These are phyloP conservation scores for Pyrenophora tritici-repentis DNA, from an alignment of 2,329 filamentous ascomycete species.

Conservation along the genomic window DNA sequence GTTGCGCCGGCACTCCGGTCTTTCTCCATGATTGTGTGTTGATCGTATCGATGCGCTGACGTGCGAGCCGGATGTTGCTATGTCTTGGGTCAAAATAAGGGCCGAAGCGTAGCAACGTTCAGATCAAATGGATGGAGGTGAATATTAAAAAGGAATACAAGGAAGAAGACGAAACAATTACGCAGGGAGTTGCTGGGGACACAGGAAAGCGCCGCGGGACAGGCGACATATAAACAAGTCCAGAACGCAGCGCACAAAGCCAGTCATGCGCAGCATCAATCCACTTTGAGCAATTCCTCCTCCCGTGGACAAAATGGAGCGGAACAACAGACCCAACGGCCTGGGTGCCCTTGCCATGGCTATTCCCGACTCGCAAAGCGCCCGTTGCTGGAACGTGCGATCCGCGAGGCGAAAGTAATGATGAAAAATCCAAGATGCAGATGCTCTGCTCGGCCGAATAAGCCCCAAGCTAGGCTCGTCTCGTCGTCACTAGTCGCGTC, in stretches of 20 bases:
- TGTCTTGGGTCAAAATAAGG: background rate
- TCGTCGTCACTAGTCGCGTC: background rate
- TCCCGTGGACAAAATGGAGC: constrained; percentile 6
- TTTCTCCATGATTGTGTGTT: constrained; percentile 21
- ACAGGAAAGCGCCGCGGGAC: constrained; percentile 5
- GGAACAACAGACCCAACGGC: constrained; percentile 7
- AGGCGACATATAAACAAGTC: constrained; percentile 21
- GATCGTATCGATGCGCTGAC: background rate
- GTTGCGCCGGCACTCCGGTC: constrained; percentile 14
- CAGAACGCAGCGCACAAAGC: background rate
- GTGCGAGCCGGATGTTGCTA: too few species aligned
- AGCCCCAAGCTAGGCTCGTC: background rate
- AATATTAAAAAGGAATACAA: constrained; percentile 7
- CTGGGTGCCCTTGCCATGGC: constrained; percentile 2
- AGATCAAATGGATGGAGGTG: background rate
- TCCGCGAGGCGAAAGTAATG: constrained; percentile 20
- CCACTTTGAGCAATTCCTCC: too few species aligned
- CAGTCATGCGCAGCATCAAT: background rate
- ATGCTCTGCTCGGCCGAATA: constrained; percentile 15
- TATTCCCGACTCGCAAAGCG: constrained; percentile 6
- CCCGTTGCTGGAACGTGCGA: constrained; percentile 9
- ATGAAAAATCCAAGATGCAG: constrained; percentile 13
- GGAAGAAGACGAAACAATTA: constrained; percentile 1
- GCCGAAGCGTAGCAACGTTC: too few species aligned
- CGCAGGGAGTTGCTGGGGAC: constrained; percentile 3